These are phyloP conservation scores for Usnea hakonensis DNA, from an alignment of 495 filamentous ascomycete genomes.

Conservation along the genomic window DNA sequence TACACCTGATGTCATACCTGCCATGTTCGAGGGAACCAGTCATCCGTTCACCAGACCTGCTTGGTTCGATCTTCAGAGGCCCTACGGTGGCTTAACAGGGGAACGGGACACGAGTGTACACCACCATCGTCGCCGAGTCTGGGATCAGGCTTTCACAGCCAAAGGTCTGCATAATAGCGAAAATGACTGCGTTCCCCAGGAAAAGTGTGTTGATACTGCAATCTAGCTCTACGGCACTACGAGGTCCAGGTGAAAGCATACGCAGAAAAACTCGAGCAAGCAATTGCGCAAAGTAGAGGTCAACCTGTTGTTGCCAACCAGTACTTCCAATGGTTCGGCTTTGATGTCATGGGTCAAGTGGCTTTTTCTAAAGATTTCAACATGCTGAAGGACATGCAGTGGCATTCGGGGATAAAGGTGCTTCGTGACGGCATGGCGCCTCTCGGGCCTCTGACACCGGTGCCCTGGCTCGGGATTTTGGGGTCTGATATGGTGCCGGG, in stretches of 20 bases:
- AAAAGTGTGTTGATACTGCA: too few relatives aligned
- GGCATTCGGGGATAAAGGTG: background rate
- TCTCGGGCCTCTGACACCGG: background rate
- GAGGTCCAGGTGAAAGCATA: background rate
- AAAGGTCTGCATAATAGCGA: slow-evolving; percentile 12
- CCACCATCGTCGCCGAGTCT: slow-evolving; percentile 31
- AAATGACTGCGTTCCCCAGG: background rate
- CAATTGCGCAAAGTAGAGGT: background rate
- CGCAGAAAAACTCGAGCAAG: background rate
- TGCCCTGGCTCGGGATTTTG: background rate
- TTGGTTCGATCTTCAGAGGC: slow-evolving; percentile 34
- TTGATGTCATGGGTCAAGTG: slow-evolving; percentile 13
- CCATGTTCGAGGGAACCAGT: background rate
- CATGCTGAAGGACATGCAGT: background rate
- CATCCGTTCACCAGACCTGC: slow-evolving; percentile 28
- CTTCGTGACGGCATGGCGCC: background rate
- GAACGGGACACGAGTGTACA: slow-evolving; percentile 31
- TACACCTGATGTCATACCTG: background rate
- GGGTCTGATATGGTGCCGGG: too few relatives aligned
- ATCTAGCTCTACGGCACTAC: too few relatives aligned
- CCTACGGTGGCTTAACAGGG: slow-evolving; percentile 28
- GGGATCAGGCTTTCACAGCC: slow-evolving; percentile 34
- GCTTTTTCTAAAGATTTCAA: slow-evolving; percentile 10
- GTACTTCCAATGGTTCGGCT: slow-evolving; percentile 9
- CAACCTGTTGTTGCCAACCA: slow-evolving; percentile 4